Evolutionary conservation across 768 basidiomycete species (phyloP), one percentile per base, ranked within the genome.

Genomic region (Favolaschia claudopus): DNA sequence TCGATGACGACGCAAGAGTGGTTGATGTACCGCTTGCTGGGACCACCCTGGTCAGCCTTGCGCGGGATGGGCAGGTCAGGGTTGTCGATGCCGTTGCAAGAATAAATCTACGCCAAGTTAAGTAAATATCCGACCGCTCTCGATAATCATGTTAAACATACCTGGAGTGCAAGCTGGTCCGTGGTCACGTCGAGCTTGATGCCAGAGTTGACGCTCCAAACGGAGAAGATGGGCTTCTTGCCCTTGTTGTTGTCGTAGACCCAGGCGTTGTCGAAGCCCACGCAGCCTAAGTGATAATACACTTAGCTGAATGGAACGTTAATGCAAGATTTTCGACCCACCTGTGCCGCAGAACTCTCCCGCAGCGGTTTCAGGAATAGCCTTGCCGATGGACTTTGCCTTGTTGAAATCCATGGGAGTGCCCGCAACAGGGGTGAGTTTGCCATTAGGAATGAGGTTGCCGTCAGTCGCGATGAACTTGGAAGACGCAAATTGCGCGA

Each of bases 211-310:
- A 65, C 69, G 61, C 79, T 80, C 79, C 80, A 83, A 8, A 82
- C 60, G 1, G 77, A 76, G 45, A 82, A 72, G 12, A 64, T 70
- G 5, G 75, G 71, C 36, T 72, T 71, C 7, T 62, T 60, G 7
- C 37, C 43, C 44, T 68, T 45, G 29, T 69, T 68, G 13, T 72
- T 49, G 56, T 83, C 79, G 55, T 79, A 79, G 37, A 81, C 64
- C 77, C 78, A 83, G 52, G 72, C 74, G 58, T 82, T 81, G 62
- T 83, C 82, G 54, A 78, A 79, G 2, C 82, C 82, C 17, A 75
- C 72, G 58, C 80, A 82, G 29, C 75, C 80, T 79, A 37, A 14
- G 5, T 22, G 49, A 28, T 7, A 36, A 4, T 22, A 31, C 2
- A 58, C 12, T 25, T n/a, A 25, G 10, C 15, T 39, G 45, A 32